Evolutionary conservation across 805 yeast genomes (phyloP).

Genomic region (Candida tibetensis): DNA sequence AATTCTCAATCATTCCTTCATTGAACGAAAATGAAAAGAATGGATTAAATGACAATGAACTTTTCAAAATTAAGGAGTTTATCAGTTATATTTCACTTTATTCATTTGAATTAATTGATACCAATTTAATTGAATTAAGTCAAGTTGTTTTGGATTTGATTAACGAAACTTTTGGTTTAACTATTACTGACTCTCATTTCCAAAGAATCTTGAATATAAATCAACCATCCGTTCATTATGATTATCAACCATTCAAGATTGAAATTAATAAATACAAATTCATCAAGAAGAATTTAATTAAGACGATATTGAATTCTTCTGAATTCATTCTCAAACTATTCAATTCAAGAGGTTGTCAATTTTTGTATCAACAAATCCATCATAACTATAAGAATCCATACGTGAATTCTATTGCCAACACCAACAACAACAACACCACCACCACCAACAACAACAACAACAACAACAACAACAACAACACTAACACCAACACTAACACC

Average conservation of each 20-base stretch:
- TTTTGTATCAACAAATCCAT: conserved; percentile 15
- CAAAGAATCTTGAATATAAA: conserved; percentile 6
- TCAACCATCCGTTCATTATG: neutral
- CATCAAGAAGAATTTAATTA: conserved; percentile 26
- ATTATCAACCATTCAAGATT: conserved; percentile 1
- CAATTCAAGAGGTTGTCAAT: conserved; percentile 29
- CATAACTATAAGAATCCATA: conserved; percentile 5
- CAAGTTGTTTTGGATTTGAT: conserved; percentile 28
- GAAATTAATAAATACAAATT: conserved; percentile 8
- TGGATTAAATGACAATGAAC: conserved; percentile 20
- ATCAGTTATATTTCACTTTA: conserved; percentile 49
- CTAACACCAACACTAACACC: neutral
- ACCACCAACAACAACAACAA: neutral
- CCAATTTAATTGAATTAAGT: conserved; percentile 24
- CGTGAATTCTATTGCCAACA: neutral
- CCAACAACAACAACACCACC: conserved; percentile 1
- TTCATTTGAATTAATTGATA: conserved; percentile 43
- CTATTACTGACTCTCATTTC: conserved; percentile 6
- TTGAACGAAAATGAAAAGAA: conserved; percentile 2
- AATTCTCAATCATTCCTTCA: conserved; percentile 19
- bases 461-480: neutral
- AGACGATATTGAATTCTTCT: conserved; percentile 25
- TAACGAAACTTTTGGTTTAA: conserved; percentile 13
- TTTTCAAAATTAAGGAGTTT: conserved; percentile 49
- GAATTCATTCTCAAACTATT: conserved; percentile 28